Base-by-base conservation (phyloP, 257 asterid genomes). In the Lavandula angustifolia region DNA sequence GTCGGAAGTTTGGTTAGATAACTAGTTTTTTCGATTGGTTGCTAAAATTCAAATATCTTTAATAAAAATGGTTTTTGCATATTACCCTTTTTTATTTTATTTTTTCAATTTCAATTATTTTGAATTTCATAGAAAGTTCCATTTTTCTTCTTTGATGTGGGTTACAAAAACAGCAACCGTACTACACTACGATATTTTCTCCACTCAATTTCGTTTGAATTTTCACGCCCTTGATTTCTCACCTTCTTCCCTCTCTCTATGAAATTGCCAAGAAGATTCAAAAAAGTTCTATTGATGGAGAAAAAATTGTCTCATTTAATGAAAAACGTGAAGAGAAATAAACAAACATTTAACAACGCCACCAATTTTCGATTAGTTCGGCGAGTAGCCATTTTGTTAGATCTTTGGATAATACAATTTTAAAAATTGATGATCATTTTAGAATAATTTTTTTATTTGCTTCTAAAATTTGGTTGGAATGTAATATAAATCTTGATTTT, bases 111-210 rank as follows among this genome's bases (percentile, higher is more conserved):
- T n/a, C n/a, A n/a, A n/a, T n/a, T n/a, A n/a, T 3, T 50, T 14
- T 7, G 14, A 13, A 27, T 74, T 78, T 61, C 60, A 29, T 51
- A 17, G 74, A 76, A 64, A 61, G 11, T 78, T 68, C 79, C 63
- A 22, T 6, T 42, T 62, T 4, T 29, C 3, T 37, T 32, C 11
- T 40, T 46, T 27, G 14, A 22, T 38, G 55, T 40, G 37, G 60
- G 54, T 47, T 54, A 41, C 12, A 16, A 37, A 33, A 37, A 50
- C 4, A 41, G 44, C 8, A 13, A n/a, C 11, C 9, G 9, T 35
- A 6, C 9, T 38, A 33, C 41, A 46, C 5, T 35, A 55, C 14
- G 12, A n/a, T 27, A 1, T 35, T 22, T 46, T 29, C 51, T 44
- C 71, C 71, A 54, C 66, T 64, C 72, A 68, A 49, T 74, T 64